Evolutionary conservation across 768 basidiomycete genomes (phyloP), one percentile per base, ranked within the genome.

Genomic region (Rickenella mellea): DNA sequence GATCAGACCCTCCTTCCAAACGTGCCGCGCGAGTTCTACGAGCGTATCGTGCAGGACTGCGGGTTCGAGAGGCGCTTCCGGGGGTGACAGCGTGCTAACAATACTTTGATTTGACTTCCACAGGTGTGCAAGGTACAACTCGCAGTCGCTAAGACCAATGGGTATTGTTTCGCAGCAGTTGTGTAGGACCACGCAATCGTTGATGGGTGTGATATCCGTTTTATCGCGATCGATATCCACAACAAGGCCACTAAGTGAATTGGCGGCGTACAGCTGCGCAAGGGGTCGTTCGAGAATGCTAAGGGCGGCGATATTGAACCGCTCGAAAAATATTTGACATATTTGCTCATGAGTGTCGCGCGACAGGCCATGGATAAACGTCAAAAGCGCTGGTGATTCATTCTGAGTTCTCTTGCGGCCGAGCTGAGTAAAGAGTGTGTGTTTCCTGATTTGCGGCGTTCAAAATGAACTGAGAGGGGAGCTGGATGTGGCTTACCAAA

Each of bases 311-410:
- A 84, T 82, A 55, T 92, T 91, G 73, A 93, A 87, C 20, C 86
- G 82, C 56, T 94, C 91, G 52, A 96, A 96, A 63, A 93, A 88
- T 28, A 87, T 70, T 54, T 84, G 88, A 51, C 81, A 83, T 51
- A 83, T 72, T 32, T 71, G 71, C 56, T 92, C 86, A 58, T 83
- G 74, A 7, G 76, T 70, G 27, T 67, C 64, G 40, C 83, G 73
- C 20, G 85, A 73, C 17, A 87, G 72, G 24, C 77, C 74, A 0
- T 80, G 62, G 4, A 71, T 63, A 42, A 93, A 68, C 28, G 82
- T 78, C 44, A 93, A 70, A 25, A 92, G 70, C 42, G 89, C 76
- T 2, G 89, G 87, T 14, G 86, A 91, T 56, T 92, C 88, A 56
- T 92, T 91, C 52, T 88, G 87, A 6, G 75, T 75, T 42, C 91